These are phyloP conservation scores for Leccinum solheimii DNA, from an alignment of 1,284 basidiomycete genomes.

Conservation along the genomic window DNA sequence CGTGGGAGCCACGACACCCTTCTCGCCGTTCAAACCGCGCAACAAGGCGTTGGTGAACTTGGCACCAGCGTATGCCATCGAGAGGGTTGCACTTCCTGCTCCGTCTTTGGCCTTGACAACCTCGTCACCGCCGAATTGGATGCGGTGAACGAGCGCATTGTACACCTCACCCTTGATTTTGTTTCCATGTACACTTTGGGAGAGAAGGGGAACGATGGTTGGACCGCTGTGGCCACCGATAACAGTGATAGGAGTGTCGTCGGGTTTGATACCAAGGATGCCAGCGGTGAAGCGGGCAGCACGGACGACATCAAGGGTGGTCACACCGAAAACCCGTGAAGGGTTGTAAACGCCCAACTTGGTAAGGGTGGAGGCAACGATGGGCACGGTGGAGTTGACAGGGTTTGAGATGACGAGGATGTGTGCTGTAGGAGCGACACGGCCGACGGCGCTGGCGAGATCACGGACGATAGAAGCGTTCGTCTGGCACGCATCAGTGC, in stretches of 20 bases:
- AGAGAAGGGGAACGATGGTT: conserved; percentile 95
- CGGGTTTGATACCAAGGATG: conserved; percentile 66
- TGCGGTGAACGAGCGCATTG: conserved; percentile 76
- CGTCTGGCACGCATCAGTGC: conserved; percentile 51
- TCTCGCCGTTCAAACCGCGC: conserved; percentile 85
- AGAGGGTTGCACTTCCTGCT: conserved; percentile 86
- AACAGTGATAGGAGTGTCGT: conserved; percentile 80
- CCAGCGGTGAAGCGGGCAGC: conserved; percentile 88
- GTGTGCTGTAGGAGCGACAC: conserved; percentile 87
- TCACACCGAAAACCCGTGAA: conserved; percentile 78
- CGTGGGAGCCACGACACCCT: conserved; percentile 80
- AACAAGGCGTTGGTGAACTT: conserved; percentile 86
- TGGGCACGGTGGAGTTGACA: conserved; percentile 95
- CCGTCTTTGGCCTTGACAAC: conserved; percentile 90
- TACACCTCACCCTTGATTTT: conserved; percentile 59
- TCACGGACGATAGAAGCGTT: conserved; percentile 97
- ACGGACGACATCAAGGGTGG: conserved; percentile 96
- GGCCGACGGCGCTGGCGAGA: conserved; percentile 86
- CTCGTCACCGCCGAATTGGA: conserved; percentile 93
- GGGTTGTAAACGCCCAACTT: conserved; percentile 96
- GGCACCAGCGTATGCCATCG: conserved; percentile 93
- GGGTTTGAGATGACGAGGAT: conserved; percentile 97
- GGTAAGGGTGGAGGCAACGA: conserved; percentile 91
- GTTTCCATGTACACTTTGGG: conserved; percentile 73
- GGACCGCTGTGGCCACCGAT: conserved; percentile 96